phyloP scores from a whole-genome alignment of 768 basidiomycete genomes.

The Lyophyllum decastes region DNA sequence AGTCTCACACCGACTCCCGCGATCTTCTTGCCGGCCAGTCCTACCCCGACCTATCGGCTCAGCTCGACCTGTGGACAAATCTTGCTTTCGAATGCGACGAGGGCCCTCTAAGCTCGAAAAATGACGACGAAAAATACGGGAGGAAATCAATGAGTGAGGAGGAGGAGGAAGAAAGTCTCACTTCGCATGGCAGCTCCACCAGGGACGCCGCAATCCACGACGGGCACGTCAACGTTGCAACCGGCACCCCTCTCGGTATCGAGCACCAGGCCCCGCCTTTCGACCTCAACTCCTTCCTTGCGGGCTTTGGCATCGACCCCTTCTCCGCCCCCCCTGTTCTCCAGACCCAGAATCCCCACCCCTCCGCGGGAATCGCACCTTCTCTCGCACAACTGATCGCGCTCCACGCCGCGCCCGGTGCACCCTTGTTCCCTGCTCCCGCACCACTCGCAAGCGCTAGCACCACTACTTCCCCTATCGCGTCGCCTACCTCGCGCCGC shows the following conservation, averaged over 20 bases:
- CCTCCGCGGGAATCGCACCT: conserved; percentile 35
- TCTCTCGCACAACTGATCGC: conserved; percentile 75
- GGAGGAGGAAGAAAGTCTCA: conserved; percentile 37
- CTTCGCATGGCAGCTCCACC: conserved; percentile 28
- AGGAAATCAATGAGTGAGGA: conserved; percentile 45
- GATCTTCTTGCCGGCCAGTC: conserved; percentile 64
- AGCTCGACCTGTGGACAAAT: conserved; percentile 85
- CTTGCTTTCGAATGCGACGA: conserved; percentile 80
- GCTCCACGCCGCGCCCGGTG: conserved; percentile 40
- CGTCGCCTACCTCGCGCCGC: conserved; percentile 15
- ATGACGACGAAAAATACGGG: conserved; percentile 36
- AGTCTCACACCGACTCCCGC: conserved; percentile 42
- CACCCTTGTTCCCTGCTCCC: conserved; percentile 14
- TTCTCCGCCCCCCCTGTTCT: conserved; percentile 33
- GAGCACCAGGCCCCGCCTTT: conserved; percentile 37
- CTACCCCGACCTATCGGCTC: conserved; percentile 74
- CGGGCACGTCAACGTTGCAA: conserved; percentile 61
- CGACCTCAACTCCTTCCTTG: conserved; percentile 39
- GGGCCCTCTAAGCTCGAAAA: conserved; percentile 39
- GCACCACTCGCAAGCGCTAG: conserved; percentile 23
- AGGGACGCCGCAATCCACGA: conserved; percentile 49
- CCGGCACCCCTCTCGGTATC: conserved; percentile 42
- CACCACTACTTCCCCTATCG: conserved; percentile 20
- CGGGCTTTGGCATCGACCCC: conserved; percentile 45
- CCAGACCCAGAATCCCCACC: conserved; percentile 22